Conservation (phyloP, 1,139 yeast species). For the Debaryomyces sp. region DNA sequence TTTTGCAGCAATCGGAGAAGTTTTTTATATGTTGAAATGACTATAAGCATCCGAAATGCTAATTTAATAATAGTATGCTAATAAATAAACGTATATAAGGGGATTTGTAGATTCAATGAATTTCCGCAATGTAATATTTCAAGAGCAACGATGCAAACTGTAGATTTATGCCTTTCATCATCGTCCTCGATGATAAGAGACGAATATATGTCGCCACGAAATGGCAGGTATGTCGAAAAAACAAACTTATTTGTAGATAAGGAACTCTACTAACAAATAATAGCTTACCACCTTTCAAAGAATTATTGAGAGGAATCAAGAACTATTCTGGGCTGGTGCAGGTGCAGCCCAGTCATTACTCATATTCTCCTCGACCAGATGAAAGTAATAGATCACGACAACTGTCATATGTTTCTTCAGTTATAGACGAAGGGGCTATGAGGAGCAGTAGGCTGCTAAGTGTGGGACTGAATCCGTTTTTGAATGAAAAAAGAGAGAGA, state of each 20-base stretch:
- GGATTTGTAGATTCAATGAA: background rate
- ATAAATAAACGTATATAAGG: background rate
- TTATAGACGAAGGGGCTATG: background rate
- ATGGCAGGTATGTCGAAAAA: background rate
- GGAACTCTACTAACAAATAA: background rate
- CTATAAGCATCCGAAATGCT: background rate
- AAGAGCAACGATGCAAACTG: background rate
- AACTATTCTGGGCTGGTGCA: background rate
- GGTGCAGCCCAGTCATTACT: background rate
- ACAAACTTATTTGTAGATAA: background rate
- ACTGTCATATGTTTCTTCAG: background rate
- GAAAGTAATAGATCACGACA: background rate
- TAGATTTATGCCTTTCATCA: background rate
- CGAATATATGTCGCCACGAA: background rate
- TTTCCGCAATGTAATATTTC: background rate
- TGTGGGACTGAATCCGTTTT: background rate
- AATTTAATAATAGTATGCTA: slow-evolving; percentile 1
- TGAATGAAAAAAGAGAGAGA: background rate
- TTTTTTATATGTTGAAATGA: slow-evolving; percentile 4
- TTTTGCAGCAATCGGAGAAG: slow-evolving; percentile 6
- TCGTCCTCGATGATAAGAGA: background rate
- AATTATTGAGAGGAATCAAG: slow-evolving; percentile 2
- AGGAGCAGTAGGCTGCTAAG: background rate
- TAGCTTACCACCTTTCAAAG: background rate
- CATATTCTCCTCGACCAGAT: background rate